Base-by-base conservation (phyloP, 768 basidiomycete species). In the Phylloporus sp. region DNA sequence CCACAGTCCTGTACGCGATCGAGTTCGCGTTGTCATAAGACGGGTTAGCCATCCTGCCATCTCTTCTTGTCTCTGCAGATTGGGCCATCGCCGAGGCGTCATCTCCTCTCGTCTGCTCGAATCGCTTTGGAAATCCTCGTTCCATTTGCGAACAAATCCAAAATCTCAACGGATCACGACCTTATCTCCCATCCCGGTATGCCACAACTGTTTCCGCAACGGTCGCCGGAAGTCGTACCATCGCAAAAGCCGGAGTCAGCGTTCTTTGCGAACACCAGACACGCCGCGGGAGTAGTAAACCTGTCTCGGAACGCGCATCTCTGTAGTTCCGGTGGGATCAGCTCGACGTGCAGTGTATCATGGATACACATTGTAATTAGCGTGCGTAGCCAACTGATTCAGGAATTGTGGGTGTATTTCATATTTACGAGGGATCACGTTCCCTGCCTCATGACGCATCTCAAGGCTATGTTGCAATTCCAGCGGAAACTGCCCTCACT, bases 121-220 rank as follows among this genome's bases (percentile, higher is more conserved):
- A 21, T 6, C 3, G 14, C 24, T 38, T 5, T 43, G 58, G 60
- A 36, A 61, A 49, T 10, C 17, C 21, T 1, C 1, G n/a, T 42
- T 14, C 52, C 36, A 13, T 23, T n/a, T 26, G 26, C 20, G 34
- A n/a, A 43, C 35, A 22, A 27, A 37, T 9, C 4, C 46, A 38
- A 22, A 53, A 63, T 63, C 61, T 61, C 22, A 42, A 53, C 60
- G 60, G 60, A 61, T 61, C 61, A 54, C 47, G 60, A 58, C 60
- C 60, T 61, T 61, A 61, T 63, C 60, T 61, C 60, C 60, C 61
- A 38, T 14, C 41, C 55, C 18, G 18, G 41, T 44, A 49, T 47
- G 52, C 44, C 48, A 24, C 22, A 4, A 22, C n/a, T 9, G 42
- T 46, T 57, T 21, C 51, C 49, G 34, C 13, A 15, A 36, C 47